phyloP scores from a whole-genome alignment of 2,329 filamentous ascomycete species.

The Fusarium sp. region DNA sequence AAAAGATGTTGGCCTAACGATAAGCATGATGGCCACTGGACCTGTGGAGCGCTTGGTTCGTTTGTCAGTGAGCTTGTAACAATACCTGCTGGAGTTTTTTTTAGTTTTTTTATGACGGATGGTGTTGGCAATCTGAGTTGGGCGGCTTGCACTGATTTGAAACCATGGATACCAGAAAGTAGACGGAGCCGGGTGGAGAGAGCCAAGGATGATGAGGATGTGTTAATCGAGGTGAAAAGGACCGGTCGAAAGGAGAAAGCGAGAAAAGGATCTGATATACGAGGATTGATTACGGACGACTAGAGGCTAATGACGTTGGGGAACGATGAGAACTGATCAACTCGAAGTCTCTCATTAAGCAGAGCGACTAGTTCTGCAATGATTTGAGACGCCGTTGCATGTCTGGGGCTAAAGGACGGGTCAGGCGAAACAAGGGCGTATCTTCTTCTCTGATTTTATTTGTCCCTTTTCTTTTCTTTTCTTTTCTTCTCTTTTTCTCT shows the following conservation, averaged over 20 bases:
- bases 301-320: slow-evolving; percentile 35
- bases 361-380: slow-evolving; percentile 22
- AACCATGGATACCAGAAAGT: slow-evolving; percentile 39
- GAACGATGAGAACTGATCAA: slow-evolving; percentile 19
- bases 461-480: background rate
- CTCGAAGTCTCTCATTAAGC: slow-evolving; percentile 22
- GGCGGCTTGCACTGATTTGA: slow-evolving; percentile 44
- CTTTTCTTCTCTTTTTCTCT: background rate
- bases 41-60: slow-evolving; percentile 40
- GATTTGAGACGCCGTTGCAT: slow-evolving; percentile 37
- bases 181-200: slow-evolving; percentile 28
- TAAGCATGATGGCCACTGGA: slow-evolving; percentile 43
- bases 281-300: slow-evolving; percentile 31
- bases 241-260: slow-evolving; percentile 13
- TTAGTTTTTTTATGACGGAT: slow-evolving; percentile 41
- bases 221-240: slow-evolving; percentile 28
- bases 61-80: slow-evolving; percentile 48
- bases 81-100: slow-evolving; percentile 44
- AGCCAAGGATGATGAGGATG: slow-evolving; percentile 9
- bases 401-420: slow-evolving; percentile 16
- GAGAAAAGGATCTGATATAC: slow-evolving; percentile 26
- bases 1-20: slow-evolving; percentile 37
- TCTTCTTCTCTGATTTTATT: slow-evolving; percentile 22
- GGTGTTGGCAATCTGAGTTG: slow-evolving; percentile 47
- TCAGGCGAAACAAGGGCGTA: slow-evolving; percentile 37